Percentiles rank a stretch among this genome's conserved stretches.
Conservation (phyloP, 352 stramenopile genomes). For the Aphanomyces stellatus region DNA sequence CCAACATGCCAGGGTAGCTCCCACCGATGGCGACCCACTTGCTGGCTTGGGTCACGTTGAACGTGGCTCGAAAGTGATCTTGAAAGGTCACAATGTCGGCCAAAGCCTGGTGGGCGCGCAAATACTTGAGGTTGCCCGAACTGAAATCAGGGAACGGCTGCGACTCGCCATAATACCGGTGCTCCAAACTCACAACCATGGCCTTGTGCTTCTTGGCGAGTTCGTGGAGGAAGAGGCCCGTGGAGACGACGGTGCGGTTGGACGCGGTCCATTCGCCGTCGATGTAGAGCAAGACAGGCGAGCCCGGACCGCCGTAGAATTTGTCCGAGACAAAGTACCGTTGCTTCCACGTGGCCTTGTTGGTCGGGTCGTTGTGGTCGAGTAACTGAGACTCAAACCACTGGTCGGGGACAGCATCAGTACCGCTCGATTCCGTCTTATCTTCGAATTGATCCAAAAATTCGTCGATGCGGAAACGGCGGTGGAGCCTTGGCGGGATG, state of each 20-base stretch:
- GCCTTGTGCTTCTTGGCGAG: conserved; percentile 83
- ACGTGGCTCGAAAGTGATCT: conserved; percentile 29
- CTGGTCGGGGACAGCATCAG: neutral
- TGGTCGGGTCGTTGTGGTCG: neutral
- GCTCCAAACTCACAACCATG: conserved; percentile 91
- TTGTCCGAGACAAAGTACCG: conserved; percentile 85
- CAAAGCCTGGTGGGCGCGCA: conserved; percentile 88
- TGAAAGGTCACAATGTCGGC: conserved; percentile 63
- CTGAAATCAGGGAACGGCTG: conserved; percentile 59
- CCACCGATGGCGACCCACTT: conserved; percentile 90
- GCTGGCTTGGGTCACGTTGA: neutral
- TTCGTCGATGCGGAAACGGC: neutral
- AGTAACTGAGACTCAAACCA: neutral
- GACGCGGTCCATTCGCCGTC: conserved; percentile 92
- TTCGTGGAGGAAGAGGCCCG: conserved; percentile 90
- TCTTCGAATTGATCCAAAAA: neutral
- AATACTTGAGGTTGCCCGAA: conserved; percentile 66
- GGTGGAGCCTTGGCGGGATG: neutral
- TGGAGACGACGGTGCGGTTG: conserved; percentile 88
- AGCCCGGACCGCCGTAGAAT: conserved; percentile 35
- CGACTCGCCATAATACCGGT: conserved; percentile 92
- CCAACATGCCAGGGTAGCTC: conserved; percentile 95
- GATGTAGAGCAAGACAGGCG: conserved; percentile 88
- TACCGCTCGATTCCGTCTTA: neutral
- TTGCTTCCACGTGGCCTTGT: conserved; percentile 31